phyloP scores from a whole-genome alignment of 176 grass and related monocot species.

The Eremochloa ophiuroides region DNA sequence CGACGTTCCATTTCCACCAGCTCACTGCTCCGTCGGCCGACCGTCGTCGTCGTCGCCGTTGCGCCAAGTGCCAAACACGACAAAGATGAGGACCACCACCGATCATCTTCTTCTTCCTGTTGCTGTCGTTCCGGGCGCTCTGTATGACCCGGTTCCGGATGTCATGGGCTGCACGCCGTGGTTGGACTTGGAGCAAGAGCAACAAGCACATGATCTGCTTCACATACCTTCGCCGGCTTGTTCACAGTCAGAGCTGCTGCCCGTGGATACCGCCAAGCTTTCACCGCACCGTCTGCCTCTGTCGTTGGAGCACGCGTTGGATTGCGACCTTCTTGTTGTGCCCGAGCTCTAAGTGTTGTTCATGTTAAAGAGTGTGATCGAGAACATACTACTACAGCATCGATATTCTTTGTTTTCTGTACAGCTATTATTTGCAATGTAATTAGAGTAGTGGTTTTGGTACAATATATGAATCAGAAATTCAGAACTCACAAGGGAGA shows the following conservation, averaged over 20 bases:
- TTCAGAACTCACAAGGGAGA: too few species aligned
- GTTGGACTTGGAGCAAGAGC: not conserved
- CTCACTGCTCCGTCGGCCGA: not conserved
- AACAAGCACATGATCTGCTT: not conserved
- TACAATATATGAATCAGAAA: too few species aligned
- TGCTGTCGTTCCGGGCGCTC: not conserved
- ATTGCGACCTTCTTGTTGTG: not conserved
- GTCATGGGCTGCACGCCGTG: not conserved
- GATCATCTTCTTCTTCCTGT: not conserved
- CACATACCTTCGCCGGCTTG: constrained; percentile 23
- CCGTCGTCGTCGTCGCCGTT: not conserved
- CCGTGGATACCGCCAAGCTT: not conserved
- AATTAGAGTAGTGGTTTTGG: too few species aligned
- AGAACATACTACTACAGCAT: too few species aligned
- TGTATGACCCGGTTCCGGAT: not conserved
- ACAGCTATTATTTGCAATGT: too few species aligned
- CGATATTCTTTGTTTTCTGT: too few species aligned
- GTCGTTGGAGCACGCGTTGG: not conserved
- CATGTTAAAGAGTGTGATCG: too few species aligned
- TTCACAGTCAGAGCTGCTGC: constrained; percentile 19
- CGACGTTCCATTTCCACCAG: not conserved
- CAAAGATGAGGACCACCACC: not conserved
- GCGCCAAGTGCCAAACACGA: not conserved
- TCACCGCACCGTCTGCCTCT: not conserved
- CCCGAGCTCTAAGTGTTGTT: not conserved